These are phyloP conservation scores for Cylindrodendrum hubeiense DNA, from an alignment of 2,329 filamentous ascomycete species.

Conservation along the genomic window DNA sequence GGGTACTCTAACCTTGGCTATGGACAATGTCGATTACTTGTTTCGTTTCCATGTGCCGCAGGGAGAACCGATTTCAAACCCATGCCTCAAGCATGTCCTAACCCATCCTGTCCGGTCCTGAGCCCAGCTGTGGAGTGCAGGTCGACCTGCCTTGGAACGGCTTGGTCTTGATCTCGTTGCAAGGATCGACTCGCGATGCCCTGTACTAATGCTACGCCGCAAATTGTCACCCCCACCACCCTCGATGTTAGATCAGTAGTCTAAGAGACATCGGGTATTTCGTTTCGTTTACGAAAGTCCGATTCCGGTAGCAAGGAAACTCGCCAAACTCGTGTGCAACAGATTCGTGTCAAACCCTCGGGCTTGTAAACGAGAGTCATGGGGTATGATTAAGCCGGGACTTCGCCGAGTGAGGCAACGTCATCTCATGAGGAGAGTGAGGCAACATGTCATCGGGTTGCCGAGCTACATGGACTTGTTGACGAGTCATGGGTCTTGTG, in stretches of 20 bases:
- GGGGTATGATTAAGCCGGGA: neutral
- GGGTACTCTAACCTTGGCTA: neutral
- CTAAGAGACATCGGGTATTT: neutral
- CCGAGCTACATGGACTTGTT: neutral
- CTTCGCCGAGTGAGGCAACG: neutral
- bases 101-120: neutral
- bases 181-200: neutral
- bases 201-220: neutral
- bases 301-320: neutral
- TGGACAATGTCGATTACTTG: neutral
- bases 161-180: slow-evolving; percentile 2
- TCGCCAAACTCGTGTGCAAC: neutral
- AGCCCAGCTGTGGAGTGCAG: slow-evolving; percentile 5
- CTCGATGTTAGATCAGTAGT: neutral
- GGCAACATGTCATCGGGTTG: neutral
- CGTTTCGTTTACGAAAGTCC: neutral
- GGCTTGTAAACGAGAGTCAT: neutral
- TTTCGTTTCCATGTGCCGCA: slow-evolving; percentile 2
- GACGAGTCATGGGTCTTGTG: neutral
- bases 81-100: slow-evolving; percentile 5
- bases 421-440: neutral
- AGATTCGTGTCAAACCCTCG: neutral
- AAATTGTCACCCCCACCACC: neutral
- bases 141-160: slow-evolving; percentile 5
- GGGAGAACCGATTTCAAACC: slow-evolving; percentile 4